A percentile compares a stretch with the other conserved stretches of the same genome.
Conservation (phyloP, 805 yeast species). For the Diddensiella santjacobensis region DNA sequence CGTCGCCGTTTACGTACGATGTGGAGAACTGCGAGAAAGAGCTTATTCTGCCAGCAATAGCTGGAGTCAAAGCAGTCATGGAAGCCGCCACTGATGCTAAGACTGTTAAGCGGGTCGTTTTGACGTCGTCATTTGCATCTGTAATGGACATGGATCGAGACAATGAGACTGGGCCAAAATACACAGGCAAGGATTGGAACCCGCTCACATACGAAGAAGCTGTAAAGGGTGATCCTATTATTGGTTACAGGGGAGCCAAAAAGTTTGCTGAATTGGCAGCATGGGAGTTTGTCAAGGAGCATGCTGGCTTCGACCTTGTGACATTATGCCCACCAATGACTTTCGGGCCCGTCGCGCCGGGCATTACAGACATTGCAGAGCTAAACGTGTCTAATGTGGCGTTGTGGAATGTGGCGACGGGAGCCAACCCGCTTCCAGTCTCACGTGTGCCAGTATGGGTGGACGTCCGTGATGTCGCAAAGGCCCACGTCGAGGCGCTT, state of each 20-base stretch:
- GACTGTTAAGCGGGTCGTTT: constrained; percentile 40
- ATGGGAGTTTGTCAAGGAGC: constrained; percentile 43
- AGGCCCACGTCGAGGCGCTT: constrained; percentile 51
- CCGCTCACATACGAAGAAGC: constrained; percentile 32
- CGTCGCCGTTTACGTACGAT: constrained; percentile 37
- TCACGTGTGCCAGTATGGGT: constrained; percentile 27
- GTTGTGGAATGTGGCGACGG: constrained; percentile 4
- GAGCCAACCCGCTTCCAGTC: constrained; percentile 3
- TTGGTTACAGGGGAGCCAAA: constrained; percentile 41
- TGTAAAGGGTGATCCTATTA: constrained; percentile 14
- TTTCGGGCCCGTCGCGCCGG: constrained; percentile 32
- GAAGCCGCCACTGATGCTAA: constrained; percentile 38
- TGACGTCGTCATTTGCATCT: constrained; percentile 44
- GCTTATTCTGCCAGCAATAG: constrained; percentile 44
- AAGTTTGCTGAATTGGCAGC: constrained; percentile 54
- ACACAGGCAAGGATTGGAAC: constrained; percentile 32
- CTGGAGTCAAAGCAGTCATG: constrained; percentile 45
- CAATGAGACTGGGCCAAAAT: constrained; percentile 41
- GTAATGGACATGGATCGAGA: constrained; percentile 21
- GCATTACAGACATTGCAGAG: constrained; percentile 26
- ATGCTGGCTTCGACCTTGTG: constrained; percentile 26
- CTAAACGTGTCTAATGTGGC: constrained; percentile 12
- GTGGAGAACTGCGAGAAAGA: constrained; percentile 39
- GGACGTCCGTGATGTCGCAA: constrained; percentile 64
- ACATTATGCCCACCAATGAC: constrained; percentile 34